phyloP scores from a whole-genome alignment of 495 filamentous ascomycete species.

The Penicillium pulvis region DNA sequence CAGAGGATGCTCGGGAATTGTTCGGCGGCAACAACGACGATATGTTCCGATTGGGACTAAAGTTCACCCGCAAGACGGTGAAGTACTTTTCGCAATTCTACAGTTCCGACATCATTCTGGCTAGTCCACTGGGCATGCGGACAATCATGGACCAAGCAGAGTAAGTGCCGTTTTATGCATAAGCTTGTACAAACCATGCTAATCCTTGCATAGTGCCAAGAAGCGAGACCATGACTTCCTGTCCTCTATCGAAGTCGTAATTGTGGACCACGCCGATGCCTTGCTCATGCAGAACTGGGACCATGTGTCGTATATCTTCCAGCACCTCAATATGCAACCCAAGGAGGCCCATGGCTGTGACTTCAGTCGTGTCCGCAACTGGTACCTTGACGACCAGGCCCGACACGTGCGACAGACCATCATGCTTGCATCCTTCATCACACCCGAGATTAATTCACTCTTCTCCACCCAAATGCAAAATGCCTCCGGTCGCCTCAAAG shows the following conservation, averaged over 20 bases:
- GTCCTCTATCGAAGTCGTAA: conserved; percentile 84
- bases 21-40: conserved; percentile 96
- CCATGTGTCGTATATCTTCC: conserved; percentile 85
- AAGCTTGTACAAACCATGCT: conserved; percentile 6
- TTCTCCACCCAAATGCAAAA: conserved; percentile 78
- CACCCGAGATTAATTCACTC: conserved; percentile 83
- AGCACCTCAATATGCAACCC: conserved; percentile 89
- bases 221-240: conserved; percentile 90
- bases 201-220: conserved; percentile 52
- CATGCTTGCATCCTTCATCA: conserved; percentile 77
- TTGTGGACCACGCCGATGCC: conserved; percentile 91
- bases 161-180: conserved; percentile 26
- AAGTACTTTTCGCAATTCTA: conserved; percentile 97
- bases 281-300: conserved; percentile 99
- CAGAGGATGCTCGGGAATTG: conserved; percentile 84
- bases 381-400: conserved; percentile 88
- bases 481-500: conserved; percentile 72
- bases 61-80: conserved; percentile 92
- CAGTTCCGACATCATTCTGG: conserved; percentile 91
- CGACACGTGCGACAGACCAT: conserved; percentile 81
- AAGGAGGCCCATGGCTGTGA: conserved; percentile 91
- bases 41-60: conserved; percentile 89
- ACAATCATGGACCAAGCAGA: conserved; percentile 81
- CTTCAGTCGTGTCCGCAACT: conserved; percentile 85
- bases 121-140: conserved; percentile 82